phyloP scores from a whole-genome alignment of 768 basidiomycete genomes.

The Suillus weaverae region DNA sequence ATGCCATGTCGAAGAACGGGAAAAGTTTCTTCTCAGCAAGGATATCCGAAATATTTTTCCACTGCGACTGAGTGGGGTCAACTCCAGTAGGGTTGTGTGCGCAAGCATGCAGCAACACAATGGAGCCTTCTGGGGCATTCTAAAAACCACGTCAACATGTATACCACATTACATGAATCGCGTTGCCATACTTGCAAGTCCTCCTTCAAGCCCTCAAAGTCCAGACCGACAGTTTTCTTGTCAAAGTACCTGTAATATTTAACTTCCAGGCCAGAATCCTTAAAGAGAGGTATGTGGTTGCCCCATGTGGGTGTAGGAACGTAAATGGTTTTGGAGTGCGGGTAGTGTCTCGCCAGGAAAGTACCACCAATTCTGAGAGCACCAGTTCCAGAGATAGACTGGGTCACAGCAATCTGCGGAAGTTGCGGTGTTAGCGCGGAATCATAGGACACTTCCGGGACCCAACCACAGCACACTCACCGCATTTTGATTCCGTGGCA shows the following conservation, averaged over 20 bases:
- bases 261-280: constrained; percentile 93
- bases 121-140: constrained; percentile 75
- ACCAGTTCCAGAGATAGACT: constrained; percentile 97
- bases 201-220: constrained; percentile 86
- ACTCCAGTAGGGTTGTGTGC: constrained; percentile 99
- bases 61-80: constrained; percentile 92
- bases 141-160: constrained; percentile 20
- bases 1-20: constrained; percentile 99
- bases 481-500: constrained; percentile 66
- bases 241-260: constrained; percentile 93
- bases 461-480: constrained; percentile 44
- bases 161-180: background rate
- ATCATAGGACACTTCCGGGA: background rate
- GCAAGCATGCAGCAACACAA: constrained; percentile 93
- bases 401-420: constrained; percentile 76
- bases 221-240: constrained; percentile 87
- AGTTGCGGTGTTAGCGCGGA: constrained; percentile 10
- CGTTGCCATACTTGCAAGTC: constrained; percentile 69
- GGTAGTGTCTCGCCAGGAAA: constrained; percentile 88
- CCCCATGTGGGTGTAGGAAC: constrained; percentile 96
- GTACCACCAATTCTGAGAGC: constrained; percentile 94
- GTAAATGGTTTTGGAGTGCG: constrained; percentile 84
- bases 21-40: constrained; percentile 88
- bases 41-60: constrained; percentile 86
- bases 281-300: constrained; percentile 92